Evolutionary conservation across 768 basidiomycete species (phyloP).

Genomic region (Mycena latifolia): DNA sequence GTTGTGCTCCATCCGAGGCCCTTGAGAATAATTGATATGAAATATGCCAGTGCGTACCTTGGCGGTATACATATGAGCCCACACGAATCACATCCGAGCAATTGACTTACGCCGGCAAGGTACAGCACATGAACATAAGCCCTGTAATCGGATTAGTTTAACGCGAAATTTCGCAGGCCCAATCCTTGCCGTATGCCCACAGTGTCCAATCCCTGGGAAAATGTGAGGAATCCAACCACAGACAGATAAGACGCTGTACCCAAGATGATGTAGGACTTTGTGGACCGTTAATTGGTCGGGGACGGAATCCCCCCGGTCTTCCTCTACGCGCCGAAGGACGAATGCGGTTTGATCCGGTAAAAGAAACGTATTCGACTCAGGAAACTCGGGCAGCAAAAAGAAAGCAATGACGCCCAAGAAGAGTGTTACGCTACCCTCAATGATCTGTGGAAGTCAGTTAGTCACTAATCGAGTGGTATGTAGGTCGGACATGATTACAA

Average conservation of each 20-base stretch:
- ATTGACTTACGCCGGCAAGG: slow-evolving; percentile 56
- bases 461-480: background rate
- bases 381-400: slow-evolving; percentile 60
- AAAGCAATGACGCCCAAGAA: slow-evolving; percentile 55
- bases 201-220: slow-evolving; percentile 56
- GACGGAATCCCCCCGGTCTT: slow-evolving; percentile 63
- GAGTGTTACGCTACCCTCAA: slow-evolving; percentile 59
- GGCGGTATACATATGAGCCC: background rate
- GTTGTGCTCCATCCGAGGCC: slow-evolving; percentile 58
- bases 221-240: background rate
- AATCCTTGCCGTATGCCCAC: slow-evolving; percentile 57
- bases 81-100: background rate
- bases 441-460: slow-evolving; percentile 45
- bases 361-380: slow-evolving; percentile 60
- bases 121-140: slow-evolving; percentile 57
- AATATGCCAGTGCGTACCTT: slow-evolving; percentile 58
- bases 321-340: slow-evolving; percentile 60
- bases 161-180: slow-evolving; percentile 12
- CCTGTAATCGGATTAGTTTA: slow-evolving; percentile 40
- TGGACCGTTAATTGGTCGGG: slow-evolving; percentile 54
- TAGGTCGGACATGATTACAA: slow-evolving; percentile 45
- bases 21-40: slow-evolving; percentile 59
- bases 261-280: slow-evolving; percentile 53
- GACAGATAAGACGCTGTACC: slow-evolving; percentile 1
- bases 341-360: slow-evolving; percentile 56